Conservation (phyloP, 345 rosid species). For the Eucalyptus polybractea region DNA sequence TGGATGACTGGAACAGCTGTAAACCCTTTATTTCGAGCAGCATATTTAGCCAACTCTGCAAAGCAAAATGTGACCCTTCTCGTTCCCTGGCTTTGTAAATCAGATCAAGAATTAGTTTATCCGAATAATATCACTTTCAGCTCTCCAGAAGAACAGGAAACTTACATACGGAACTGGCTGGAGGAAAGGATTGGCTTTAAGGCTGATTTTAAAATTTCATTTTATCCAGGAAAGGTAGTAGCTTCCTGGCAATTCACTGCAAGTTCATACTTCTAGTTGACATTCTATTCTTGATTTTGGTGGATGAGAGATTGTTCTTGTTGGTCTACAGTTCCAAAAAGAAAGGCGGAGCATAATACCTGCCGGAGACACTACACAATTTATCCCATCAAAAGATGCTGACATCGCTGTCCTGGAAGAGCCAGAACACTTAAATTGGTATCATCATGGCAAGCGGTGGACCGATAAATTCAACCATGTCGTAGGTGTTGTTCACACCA, state of each 20-base stretch:
- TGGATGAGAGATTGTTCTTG: background rate
- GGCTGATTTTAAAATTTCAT: constrained; percentile 82
- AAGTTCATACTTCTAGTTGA: background rate
- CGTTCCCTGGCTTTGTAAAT: constrained; percentile 96
- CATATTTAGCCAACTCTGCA: constrained; percentile 73
- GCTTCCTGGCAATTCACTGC: background rate
- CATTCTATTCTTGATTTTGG: background rate
- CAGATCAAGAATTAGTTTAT: constrained; percentile 94
- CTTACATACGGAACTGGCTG: constrained; percentile 85
- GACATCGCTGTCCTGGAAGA: constrained; percentile 94
- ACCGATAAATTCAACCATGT: constrained; percentile 95
- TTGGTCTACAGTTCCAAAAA: constrained; percentile 56
- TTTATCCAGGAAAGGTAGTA: constrained; percentile 94
- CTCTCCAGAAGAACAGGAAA: constrained; percentile 96
- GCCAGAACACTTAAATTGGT: constrained; percentile 98
- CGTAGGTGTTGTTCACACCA: constrained; percentile 94
- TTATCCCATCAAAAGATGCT: constrained; percentile 80
- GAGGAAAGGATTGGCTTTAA: constrained; percentile 91
- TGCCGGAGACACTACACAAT: constrained; percentile 89
- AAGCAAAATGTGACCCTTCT: constrained; percentile 81
- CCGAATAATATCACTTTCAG: constrained; percentile 74
- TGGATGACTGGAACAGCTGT: constrained; percentile 99
- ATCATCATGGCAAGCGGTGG: constrained; percentile 95
- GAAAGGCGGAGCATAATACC: constrained; percentile 93
- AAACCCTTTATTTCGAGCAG: constrained; percentile 92